Conservation (phyloP, 2,329 filamentous ascomycete species). For the Microdochium nivale region DNA sequence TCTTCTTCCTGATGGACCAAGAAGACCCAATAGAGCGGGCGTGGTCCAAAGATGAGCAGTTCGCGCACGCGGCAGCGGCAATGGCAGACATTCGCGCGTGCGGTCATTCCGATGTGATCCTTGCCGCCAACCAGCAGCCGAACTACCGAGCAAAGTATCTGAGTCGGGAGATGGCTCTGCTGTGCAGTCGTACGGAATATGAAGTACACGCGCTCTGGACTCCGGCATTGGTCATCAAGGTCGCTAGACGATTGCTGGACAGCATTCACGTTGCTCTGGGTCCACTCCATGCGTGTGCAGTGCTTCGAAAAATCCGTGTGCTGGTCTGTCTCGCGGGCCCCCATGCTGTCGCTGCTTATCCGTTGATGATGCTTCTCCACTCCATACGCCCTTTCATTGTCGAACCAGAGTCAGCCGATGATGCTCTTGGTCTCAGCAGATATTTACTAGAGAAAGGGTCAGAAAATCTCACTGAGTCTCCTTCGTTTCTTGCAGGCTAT, state of each 20-base stretch:
- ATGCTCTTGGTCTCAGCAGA: constrained; percentile 77
- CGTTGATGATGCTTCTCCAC: constrained; percentile 82
- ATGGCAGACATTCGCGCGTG: constrained; percentile 62
- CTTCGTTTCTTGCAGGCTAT: constrained; percentile 75
- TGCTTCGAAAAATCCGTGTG: constrained; percentile 78
- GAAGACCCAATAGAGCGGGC: constrained; percentile 65
- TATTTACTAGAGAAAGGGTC: constrained; percentile 69
- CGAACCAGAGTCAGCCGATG: constrained; percentile 81
- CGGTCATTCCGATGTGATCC: constrained; percentile 52
- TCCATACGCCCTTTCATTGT: constrained; percentile 70
- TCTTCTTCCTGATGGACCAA: constrained; percentile 71
- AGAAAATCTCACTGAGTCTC: constrained; percentile 52
- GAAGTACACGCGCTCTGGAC: constrained; percentile 64
- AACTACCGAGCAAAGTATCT: constrained; percentile 75
- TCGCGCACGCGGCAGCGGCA: constrained; percentile 51
- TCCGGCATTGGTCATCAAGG: constrained; percentile 61
- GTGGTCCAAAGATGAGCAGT: constrained; percentile 49
- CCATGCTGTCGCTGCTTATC: constrained; percentile 68
- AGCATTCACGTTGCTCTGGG: constrained; percentile 77
- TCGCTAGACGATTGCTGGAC: constrained; percentile 71
- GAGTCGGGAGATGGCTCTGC: constrained; percentile 62
- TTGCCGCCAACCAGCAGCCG: constrained; percentile 79
- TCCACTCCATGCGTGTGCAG: constrained; percentile 75
- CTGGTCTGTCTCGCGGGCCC: constrained; percentile 70
- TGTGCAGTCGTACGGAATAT: constrained; percentile 66